Conservation (phyloP, 2,329 filamentous ascomycete genomes). For the Trichoderma breve region DNA sequence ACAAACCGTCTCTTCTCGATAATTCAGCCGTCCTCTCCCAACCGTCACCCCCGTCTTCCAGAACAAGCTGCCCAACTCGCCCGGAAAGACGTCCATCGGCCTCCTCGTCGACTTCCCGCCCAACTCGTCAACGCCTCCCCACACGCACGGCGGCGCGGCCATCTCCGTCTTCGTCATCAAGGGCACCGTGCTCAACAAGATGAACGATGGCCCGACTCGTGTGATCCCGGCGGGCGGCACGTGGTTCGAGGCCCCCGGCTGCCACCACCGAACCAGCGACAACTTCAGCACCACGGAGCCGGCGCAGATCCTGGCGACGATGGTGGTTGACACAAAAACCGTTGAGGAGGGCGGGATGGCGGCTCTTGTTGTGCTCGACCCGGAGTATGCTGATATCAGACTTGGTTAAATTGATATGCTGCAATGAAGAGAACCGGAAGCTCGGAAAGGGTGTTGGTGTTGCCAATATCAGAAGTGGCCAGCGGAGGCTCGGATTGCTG, state of each 20-base stretch:
- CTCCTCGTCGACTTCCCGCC: slow-evolving; percentile 25
- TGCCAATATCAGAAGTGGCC: background rate
- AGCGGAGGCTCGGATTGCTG: background rate
- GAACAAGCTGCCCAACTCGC: slow-evolving; percentile 25
- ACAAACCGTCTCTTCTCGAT: background rate
- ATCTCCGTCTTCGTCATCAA: slow-evolving; percentile 23
- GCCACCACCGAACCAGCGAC: slow-evolving; percentile 26
- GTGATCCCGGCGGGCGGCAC: slow-evolving; percentile 25
- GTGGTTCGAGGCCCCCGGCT: slow-evolving; percentile 27
- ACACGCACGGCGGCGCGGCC: slow-evolving; percentile 26
- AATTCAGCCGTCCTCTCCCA: slow-evolving; percentile 3
- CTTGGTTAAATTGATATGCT: background rate
- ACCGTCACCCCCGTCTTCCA: slow-evolving; percentile 22
- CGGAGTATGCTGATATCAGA: slow-evolving; percentile 22
- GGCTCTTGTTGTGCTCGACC: slow-evolving; percentile 24
- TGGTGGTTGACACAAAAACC: slow-evolving; percentile 23
- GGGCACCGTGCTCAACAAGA: slow-evolving; percentile 27
- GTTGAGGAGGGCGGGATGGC: slow-evolving; percentile 23
- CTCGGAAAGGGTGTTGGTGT: background rate
- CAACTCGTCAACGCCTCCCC: slow-evolving; percentile 25
- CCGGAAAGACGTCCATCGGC: slow-evolving; percentile 26
- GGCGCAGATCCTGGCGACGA: slow-evolving; percentile 22
- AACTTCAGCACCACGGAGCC: slow-evolving; percentile 23
- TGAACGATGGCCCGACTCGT: slow-evolving; percentile 25
- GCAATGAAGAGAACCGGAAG: background rate